Evolutionary conservation across 1,139 yeast species (phyloP).

Genomic region (Yamadazyma membranifaciens): DNA sequence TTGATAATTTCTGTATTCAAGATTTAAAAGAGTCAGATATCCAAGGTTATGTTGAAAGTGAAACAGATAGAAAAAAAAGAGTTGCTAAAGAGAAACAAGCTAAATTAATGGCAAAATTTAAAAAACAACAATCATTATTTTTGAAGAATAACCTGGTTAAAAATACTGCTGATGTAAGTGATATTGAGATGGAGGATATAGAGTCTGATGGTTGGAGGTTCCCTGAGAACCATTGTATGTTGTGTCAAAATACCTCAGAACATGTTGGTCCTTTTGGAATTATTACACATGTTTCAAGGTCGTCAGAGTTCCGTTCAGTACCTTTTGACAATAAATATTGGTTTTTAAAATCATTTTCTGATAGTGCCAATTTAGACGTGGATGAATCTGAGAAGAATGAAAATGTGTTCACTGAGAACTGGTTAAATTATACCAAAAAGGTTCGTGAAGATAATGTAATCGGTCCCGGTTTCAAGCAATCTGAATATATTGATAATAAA

Average conservation of each 20-base stretch:
- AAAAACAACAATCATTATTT: slow-evolving; percentile 73
- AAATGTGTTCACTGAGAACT: slow-evolving; percentile 25
- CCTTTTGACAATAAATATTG: slow-evolving; percentile 67
- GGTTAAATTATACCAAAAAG: slow-evolving; percentile 38
- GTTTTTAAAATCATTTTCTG: slow-evolving; percentile 65
- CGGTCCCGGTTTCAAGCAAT: slow-evolving; percentile 70
- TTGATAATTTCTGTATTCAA: background rate
- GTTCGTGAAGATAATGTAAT: slow-evolving; percentile 43
- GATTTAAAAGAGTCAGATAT: slow-evolving; percentile 14
- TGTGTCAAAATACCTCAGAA: slow-evolving; percentile 81
- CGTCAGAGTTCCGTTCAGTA: slow-evolving; percentile 60
- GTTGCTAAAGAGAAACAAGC: slow-evolving; percentile 72
- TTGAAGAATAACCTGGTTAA: slow-evolving; percentile 45
- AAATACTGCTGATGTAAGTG: slow-evolving; percentile 23
- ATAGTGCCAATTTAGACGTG: slow-evolving; percentile 49
- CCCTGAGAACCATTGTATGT: slow-evolving; percentile 79
- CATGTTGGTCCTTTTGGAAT: slow-evolving; percentile 76
- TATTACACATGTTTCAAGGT: slow-evolving; percentile 56
- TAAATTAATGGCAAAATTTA: slow-evolving; percentile 73
- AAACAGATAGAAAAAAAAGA: slow-evolving; percentile 59
- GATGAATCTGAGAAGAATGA: slow-evolving; percentile 23
- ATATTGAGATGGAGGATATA: slow-evolving; percentile 36
- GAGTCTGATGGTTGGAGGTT: slow-evolving; percentile 56
- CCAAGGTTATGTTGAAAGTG: slow-evolving; percentile 32
- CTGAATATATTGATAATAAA: slow-evolving; percentile 39